phyloP scores from a whole-genome alignment of 2,329 filamentous ascomycete species.

The Claviceps digitariae region DNA sequence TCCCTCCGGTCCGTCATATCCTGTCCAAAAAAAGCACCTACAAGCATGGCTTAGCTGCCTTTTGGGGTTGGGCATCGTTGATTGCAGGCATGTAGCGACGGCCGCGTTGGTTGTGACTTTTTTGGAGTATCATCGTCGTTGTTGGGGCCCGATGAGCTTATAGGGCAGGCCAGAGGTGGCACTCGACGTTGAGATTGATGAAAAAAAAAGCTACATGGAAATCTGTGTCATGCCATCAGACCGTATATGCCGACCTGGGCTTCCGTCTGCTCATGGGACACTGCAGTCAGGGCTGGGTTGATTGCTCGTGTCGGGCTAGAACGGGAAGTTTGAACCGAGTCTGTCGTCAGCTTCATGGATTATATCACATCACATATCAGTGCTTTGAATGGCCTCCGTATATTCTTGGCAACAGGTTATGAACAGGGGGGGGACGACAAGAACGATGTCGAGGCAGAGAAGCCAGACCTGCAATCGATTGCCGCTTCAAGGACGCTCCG shows the following conservation, averaged over 20 bases:
- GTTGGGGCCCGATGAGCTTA: slow-evolving; percentile 34
- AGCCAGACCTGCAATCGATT: slow-evolving; percentile 25
- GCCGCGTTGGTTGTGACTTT: slow-evolving; percentile 27
- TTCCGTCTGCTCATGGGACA: slow-evolving; percentile 18
- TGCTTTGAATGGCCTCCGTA: too few relatives aligned
- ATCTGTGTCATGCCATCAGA: background rate
- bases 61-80: slow-evolving; percentile 24
- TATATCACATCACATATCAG: too few relatives aligned
- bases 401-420: background rate
- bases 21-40: background rate
- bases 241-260: slow-evolving; percentile 15
- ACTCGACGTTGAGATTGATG: slow-evolving; percentile 20
- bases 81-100: slow-evolving; percentile 27
- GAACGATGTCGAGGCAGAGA: slow-evolving; percentile 15
- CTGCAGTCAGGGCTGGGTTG: slow-evolving; percentile 10
- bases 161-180: slow-evolving; percentile 18
- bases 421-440: slow-evolving; percentile 10
- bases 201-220: background rate
- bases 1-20: background rate
- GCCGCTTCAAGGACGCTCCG: background rate
- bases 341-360: too few relatives aligned
- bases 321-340: slow-evolving; percentile 11
- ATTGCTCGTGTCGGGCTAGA: slow-evolving; percentile 13
- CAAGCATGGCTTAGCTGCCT: slow-evolving; percentile 17
- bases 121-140: slow-evolving; percentile 33